Base-by-base conservation (phyloP, 352 stramenopile species). In the Phytophthora megakarya region DNA sequence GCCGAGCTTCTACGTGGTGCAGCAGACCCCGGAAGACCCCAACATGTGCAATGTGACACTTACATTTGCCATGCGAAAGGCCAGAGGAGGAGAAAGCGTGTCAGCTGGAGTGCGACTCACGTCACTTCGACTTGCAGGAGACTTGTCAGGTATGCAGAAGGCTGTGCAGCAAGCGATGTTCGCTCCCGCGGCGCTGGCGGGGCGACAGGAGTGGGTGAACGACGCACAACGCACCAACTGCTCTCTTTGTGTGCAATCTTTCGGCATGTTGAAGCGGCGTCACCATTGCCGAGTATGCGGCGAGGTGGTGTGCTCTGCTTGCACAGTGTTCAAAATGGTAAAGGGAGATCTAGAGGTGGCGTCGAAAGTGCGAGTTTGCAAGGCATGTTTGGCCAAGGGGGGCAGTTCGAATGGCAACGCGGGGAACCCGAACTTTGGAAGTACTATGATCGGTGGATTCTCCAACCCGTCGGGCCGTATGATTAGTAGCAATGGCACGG, bases 281-380 rank as follows among this genome's bases (percentile, higher is more conserved):
- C 88, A 96, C 57, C 88, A 96, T 64, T 96, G 88, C 47, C 84
- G 88, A 33, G 82, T 93, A 11, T 96, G 88, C 44, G 88, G 88
- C 4, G 86, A 93, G 59, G 86, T 96, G n/a, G 86, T 96, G 16
- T 96, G 88, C 49, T 81, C 80, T 0, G 72, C 73, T 8, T 94
- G 86, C 55, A 92, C 86, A 0, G 82, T 91, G 55, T 92, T 92
- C 56, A 94, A 92, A 50, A 61, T 85, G 48, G 80, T 92, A 33
- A 86, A 74, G 32, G 73, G 72, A 15, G 73, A 87, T n/a, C 69
- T 80, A 21, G 72, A 85, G 1, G 53, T 73, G 9, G 65, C 61
- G 15, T 43, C 67, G 23, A 92, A 90, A 57, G 65, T 92, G n/a
- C 86, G 86, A 1, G 82, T 92, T 3, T 94, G 86, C 65, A 92